phyloP scores from a whole-genome alignment of 495 filamentous ascomycete species.

The Penicillium turbatum region DNA sequence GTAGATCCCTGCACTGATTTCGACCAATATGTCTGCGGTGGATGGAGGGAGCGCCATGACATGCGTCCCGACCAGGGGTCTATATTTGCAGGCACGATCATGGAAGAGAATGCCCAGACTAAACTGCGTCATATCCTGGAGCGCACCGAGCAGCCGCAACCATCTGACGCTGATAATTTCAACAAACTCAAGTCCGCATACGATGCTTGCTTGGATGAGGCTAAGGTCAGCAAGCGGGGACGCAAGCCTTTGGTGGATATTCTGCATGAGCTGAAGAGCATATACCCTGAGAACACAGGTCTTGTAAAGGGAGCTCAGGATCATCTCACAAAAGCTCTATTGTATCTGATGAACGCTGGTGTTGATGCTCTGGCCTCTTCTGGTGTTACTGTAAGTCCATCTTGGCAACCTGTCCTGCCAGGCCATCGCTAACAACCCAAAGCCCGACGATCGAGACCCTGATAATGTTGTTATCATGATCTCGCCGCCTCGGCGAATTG shows the following conservation, averaged over 20 bases:
- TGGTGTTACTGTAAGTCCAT: slow-evolving; percentile 43
- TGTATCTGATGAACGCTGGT: slow-evolving; percentile 50
- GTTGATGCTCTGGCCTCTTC: slow-evolving; percentile 46
- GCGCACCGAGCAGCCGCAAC: slow-evolving; percentile 46
- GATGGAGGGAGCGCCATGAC: slow-evolving; percentile 61
- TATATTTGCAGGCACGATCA: slow-evolving; percentile 54
- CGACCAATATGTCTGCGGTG: slow-evolving; percentile 65
- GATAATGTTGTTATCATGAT: slow-evolving; percentile 57
- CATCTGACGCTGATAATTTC: slow-evolving; percentile 59
- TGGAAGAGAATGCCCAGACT: slow-evolving; percentile 55
- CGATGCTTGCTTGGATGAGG: slow-evolving; percentile 60
- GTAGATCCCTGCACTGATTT: slow-evolving; percentile 69
- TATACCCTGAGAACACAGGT: slow-evolving; percentile 49
- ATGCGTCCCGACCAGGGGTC: slow-evolving; percentile 62
- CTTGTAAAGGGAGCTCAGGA: slow-evolving; percentile 32
- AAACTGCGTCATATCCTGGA: slow-evolving; percentile 62
- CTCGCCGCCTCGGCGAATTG: slow-evolving; percentile 48
- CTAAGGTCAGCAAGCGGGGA: slow-evolving; percentile 49
- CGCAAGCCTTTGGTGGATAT: slow-evolving; percentile 48
- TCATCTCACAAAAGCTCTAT: slow-evolving; percentile 47
- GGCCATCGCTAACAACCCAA: slow-evolving; percentile 1
- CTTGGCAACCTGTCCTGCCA: neutral
- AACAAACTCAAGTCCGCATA: slow-evolving; percentile 60
- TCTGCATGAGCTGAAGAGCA: slow-evolving; percentile 47
- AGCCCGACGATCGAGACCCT: slow-evolving; percentile 62